Evolutionary conservation across 2,329 filamentous ascomycete species (phyloP), one percentile per base, ranked within the genome.

Genomic region (Diaporthe caulivora): DNA sequence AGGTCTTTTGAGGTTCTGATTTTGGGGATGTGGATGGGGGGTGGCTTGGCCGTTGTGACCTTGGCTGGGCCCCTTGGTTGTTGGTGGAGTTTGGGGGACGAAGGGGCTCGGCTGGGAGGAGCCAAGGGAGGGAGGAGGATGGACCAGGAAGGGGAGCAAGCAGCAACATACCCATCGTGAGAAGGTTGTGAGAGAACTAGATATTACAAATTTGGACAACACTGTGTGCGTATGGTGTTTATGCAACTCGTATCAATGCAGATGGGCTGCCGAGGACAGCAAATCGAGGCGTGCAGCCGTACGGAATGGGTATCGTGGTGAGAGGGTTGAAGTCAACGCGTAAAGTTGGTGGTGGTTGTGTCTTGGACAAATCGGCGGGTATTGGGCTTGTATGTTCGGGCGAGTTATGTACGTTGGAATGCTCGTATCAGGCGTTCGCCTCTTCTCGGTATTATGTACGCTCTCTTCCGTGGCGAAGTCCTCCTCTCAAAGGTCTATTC

Each of bases 151-250:
- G 37, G n/a, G 58, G n/a, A n/a, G n/a, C n/a, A n/a, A n/a, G n/a
- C n/a, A 37, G 10, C 21, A 29, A 58, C 74, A 40, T 73, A 75
- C 74, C 74, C 74, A 75, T 75, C 29, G 65, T 71, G 53, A 21
- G 53, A 13, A 67, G 24, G 29, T 31, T 26, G 34, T 40, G 57
- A 11, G 24, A 58, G 42, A 37, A 37, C 65, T 70, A 65, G 31
- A 34, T 72, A 72, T 72, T 70, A 72, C 55, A 53, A 53, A 47
- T 7, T 21, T 42, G 10, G 29, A 55, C 34, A 57, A 54, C 37
- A 40, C 29, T 24, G 47, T 54, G 44, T 62, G 40, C 24, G 47
- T 54, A 47, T 70, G 40, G 31, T 60, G 58, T 72, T 29, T 55
- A 40, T 49, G 51, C 34, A 54, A 44, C 49, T 60, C 64, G 34